Base-by-base conservation (phyloP, 805 yeast species). In the Saturnispora ahearnii region DNA sequence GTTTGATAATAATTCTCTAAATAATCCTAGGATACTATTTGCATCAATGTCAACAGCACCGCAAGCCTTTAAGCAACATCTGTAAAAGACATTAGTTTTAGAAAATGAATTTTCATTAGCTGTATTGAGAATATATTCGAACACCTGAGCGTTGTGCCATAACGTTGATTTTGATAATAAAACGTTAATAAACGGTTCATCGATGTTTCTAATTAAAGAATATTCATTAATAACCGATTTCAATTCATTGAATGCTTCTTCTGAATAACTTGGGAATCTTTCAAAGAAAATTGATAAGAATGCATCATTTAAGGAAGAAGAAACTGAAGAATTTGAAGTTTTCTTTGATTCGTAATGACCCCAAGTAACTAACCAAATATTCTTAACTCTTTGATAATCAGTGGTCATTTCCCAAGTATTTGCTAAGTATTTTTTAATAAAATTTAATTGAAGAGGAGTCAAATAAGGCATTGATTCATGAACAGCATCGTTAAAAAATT, bases 101-200 rank as follows among this genome's bases (percentile, higher is more conserved):
- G 72, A 70, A 50, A 84, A 76, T 42, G 76, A 69, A 62, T 79
- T 82, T 24, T 77, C 59, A 11, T 71, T 73, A 59, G 82, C 86
- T 51, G 81, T 78, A 42, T 74, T 73, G 33, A 82, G 72, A 51
- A 86, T 71, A 53, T 79, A 82, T 57, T 82, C 79, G 51, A 83
- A 76, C 11, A 83, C 81, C n/a, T 70, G 69, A 53, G 79, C 72
- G 61, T 81, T 82, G 48, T 74, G 74, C 95, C 95, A 86, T 53
- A 71, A 67, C 31, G 78, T 77, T 55, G 79, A 75, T 60, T 81
- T 81, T 38, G 87, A 77, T 51, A 87, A 72, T 48, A 86, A 72
- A 41, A 86, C 85, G 64, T 87, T 87, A 64, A 87, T 76, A 60
- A 87, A 85, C n/a, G 87, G 82, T 63, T 85, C 91, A 63, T 86